phyloP scores from a whole-genome alignment of 345 rosid genomes.

The Pugionium cornutum region DNA sequence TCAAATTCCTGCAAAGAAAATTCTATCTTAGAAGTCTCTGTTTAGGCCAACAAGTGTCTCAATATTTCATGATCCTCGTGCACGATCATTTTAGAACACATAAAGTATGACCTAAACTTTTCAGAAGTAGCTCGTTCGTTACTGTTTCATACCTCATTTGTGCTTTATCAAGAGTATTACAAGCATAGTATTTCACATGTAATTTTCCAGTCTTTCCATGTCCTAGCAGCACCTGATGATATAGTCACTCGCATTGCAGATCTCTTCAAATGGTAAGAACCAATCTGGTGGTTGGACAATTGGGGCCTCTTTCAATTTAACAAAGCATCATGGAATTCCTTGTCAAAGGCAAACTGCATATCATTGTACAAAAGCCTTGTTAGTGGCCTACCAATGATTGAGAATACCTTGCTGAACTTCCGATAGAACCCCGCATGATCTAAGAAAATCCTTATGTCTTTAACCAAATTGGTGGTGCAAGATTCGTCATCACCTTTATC shows the following conservation, averaged over 20 bases:
- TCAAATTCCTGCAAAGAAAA: too few relatives aligned
- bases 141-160: too few relatives aligned
- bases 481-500: not conserved
- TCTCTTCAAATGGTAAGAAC: not conserved
- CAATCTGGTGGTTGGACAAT: not conserved
- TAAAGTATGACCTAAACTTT: too few relatives aligned
- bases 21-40: too few relatives aligned
- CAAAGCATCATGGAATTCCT: not conserved
- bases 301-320: not conserved
- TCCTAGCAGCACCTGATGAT: too few relatives aligned
- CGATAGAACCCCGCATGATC: not conserved
- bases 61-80: too few relatives aligned
- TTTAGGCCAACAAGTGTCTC: too few relatives aligned
- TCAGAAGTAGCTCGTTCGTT: too few relatives aligned
- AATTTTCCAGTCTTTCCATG: too few relatives aligned
- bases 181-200: too few relatives aligned
- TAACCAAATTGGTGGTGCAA: not conserved
- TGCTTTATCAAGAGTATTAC: too few relatives aligned
- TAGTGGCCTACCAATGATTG: not conserved
- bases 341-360: not conserved
- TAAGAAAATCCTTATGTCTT: not conserved
- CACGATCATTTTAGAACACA: too few relatives aligned
- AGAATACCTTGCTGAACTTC: not conserved
- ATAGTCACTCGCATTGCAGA: not conserved
- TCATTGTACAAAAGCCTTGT: not conserved